Base-by-base conservation (phyloP, 345 rosid genomes). In the Eucalyptus dawsonii region DNA sequence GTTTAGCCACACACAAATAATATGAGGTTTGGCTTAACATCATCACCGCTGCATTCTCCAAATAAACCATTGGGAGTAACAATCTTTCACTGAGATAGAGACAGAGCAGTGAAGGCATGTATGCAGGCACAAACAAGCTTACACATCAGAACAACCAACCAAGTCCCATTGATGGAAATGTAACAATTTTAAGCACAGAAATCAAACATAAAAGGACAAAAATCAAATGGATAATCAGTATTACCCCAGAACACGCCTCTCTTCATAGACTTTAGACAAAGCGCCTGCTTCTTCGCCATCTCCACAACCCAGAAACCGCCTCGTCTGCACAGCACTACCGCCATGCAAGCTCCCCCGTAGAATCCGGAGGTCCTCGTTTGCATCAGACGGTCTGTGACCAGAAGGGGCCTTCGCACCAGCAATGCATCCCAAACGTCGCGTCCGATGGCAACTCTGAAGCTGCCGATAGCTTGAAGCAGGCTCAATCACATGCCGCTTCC, bases 291-390 rank as follows among this genome's bases (percentile, higher is more conserved):
- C 99, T 89, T 98, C 99, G 1, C 97, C 98, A 80, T 98, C 98
- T 40, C 99, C 98, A 47, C 98, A 97, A 14, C 99, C 99, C 83
- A 98, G 94, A 94, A 98, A 96, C 88, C 88, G 93, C 92, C 98
- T 95, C 87, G 90, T 94, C 56, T 94, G 99, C 86, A 90, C 12
- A 60, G 80, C 40, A 44, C 22, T 65, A 29, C 85, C 88, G 81
- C 85, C 80, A 16, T 62, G 88, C 24, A 89, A 88, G 31, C 90
- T 87, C 22, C 92, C 69, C 65, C 69, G 89, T 50, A 42, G 87
- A 45, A 88, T 81, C 50, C 87, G 10, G 87, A 50, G 86, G 67
- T 90, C 92, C 89, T 83, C 90, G 62, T 88, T 53, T 58, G 89
- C 76, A 65, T 89, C 90, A 29, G 89, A 76, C 12, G 91, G 87